Conservation (phyloP, 75 land plant genomes). For the Pseudotsuga menziesii region DNA sequence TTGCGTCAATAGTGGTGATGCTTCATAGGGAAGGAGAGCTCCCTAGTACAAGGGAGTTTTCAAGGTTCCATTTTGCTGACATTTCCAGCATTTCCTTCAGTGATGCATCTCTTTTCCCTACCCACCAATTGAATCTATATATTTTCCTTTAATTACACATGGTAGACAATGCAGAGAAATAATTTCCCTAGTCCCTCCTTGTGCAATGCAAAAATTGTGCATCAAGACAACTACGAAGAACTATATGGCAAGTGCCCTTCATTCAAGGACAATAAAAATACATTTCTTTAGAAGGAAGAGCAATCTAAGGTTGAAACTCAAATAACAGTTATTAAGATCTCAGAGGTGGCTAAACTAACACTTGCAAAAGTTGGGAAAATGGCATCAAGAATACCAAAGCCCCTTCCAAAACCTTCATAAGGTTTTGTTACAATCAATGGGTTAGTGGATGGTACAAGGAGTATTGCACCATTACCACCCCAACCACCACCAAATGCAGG, state of each 20-base stretch:
- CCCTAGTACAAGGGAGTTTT: no score
- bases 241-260: slow-evolving; percentile 17
- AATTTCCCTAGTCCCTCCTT: no score
- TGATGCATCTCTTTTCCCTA: no score
- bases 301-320: slow-evolving; percentile 27
- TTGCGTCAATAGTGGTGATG: no score
- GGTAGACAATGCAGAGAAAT: no score
- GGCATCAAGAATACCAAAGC: slow-evolving; percentile 65
- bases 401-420: slow-evolving; percentile 64
- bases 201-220: no score
- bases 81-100: no score
- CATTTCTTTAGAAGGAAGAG: slow-evolving; percentile 35
- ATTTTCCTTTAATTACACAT: no score
- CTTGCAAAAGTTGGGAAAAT: slow-evolving; percentile 39
- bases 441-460: not conserved
- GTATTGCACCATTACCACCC: slow-evolving; percentile 29
- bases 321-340: slow-evolving; percentile 15
- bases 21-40: no score
- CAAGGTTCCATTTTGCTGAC: no score
- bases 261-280: slow-evolving; percentile 31
- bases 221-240: slow-evolving; percentile 12
- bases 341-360: slow-evolving; percentile 16
- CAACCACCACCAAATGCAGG: slow-evolving; percentile 37
- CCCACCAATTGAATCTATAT: no score
- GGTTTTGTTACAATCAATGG: slow-evolving; percentile 7